Conservation (phyloP, 805 yeast species). For the Yarrowia sp. region DNA sequence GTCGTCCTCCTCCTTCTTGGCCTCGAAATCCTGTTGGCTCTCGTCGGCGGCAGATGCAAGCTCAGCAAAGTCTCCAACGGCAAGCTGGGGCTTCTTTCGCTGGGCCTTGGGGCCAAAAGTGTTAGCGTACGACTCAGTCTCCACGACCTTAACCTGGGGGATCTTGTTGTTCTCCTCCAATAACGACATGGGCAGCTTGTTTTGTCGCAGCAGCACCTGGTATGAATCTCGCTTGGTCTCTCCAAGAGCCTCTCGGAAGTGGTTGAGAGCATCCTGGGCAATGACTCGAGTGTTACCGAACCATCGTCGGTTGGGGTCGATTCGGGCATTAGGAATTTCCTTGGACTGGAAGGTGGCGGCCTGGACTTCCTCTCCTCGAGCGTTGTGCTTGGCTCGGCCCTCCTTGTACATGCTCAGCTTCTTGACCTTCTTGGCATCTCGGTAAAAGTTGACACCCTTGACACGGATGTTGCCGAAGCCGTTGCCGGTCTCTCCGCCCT, state of each 20-base stretch:
- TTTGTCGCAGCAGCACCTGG: conserved; percentile 81
- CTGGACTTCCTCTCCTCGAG: conserved; percentile 77
- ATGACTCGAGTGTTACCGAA: conserved; percentile 96
- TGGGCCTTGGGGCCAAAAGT: conserved; percentile 96
- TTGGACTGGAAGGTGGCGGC: conserved; percentile 88
- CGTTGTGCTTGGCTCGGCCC: conserved; percentile 83
- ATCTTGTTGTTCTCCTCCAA: conserved; percentile 78
- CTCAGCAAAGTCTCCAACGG: conserved; percentile 75
- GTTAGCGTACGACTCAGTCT: conserved; percentile 75
- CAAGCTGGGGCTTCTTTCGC: conserved; percentile 82
- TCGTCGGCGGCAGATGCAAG: conserved; percentile 56
- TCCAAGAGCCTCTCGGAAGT: conserved; percentile 91
- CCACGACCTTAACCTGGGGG: conserved; percentile 76
- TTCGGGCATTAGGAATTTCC: conserved; percentile 85
- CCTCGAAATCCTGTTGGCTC: conserved; percentile 61
- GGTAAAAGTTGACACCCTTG: conserved; percentile 94
- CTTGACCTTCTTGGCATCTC: conserved; percentile 87
- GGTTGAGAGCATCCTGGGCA: conserved; percentile 92
- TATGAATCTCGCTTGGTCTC: conserved; percentile 77
- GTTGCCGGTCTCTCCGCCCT: conserved; percentile 77
- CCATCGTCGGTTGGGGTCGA: conserved; percentile 96
- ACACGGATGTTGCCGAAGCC: conserved; percentile 74
- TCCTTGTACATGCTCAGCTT: conserved; percentile 89
- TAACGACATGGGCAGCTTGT: conserved; percentile 92
- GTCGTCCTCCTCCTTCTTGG: conserved; percentile 66